Evolutionary conservation across 2,329 filamentous ascomycete species (phyloP), one percentile per base, ranked within the genome.

Genomic region (Pyrenochaeta sp.): DNA sequence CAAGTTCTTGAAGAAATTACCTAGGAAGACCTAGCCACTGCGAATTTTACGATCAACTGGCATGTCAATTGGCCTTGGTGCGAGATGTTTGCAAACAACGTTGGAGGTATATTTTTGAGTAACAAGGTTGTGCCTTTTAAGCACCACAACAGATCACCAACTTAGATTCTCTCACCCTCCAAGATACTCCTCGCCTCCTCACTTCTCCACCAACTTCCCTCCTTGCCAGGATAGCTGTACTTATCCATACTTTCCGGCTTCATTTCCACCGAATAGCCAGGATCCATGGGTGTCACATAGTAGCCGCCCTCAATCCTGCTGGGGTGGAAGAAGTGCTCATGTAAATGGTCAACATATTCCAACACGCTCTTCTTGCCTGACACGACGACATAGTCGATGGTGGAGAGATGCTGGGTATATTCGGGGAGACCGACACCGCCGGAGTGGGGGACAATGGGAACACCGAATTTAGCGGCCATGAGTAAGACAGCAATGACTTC

Each of bases 191-290:
- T 89, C n/a, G 91, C 91, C 77, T 91, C 90, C 32, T 91, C 89
- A 42, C 84, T 89, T 77, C 80, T 87, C 92, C 92, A 96, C 91
- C 91, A 97, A 70, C 91, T 90, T 3, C 88, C 89, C 57, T 88
- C 83, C 68, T 88, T 85, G 7, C 92, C 91, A 1, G 92, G 92
- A 74, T 87, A 97, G 44, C 84, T 83, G 72, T 83, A 97, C 64
- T 77, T 77, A 60, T 92, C 90, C 91, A 96, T 95, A 74, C 90
- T 95, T 62, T 88, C 90, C 3, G 87, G 78, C 85, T 91, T 94
- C 92, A 97, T 96, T 85, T 97, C 91, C 2, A 97, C 92, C 70
- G 90, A 93, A 76, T 97, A 97, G 0, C 92, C 92, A 0, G 92
- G 83, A 72, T 92, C 87, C 59, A 80, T 88, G 0, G 93, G 92